phyloP scores from a whole-genome alignment of 2,329 filamentous ascomycete genomes.

The Phialemoniopsis sp. region DNA sequence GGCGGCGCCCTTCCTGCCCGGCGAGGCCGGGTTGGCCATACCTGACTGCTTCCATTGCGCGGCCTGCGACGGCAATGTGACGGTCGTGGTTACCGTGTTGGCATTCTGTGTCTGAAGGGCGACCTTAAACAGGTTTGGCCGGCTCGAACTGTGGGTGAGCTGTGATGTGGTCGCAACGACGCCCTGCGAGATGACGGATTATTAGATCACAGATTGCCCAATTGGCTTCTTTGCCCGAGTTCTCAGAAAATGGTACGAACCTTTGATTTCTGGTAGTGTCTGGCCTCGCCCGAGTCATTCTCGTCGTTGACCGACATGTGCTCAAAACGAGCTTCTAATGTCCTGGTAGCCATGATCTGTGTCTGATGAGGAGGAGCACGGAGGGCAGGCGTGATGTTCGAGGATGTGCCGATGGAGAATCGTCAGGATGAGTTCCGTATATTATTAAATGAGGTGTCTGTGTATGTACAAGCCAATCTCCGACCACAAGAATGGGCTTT shows the following conservation, averaged over 20 bases:
- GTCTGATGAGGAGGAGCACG: slow-evolving; percentile 4
- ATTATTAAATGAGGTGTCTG: too few species aligned
- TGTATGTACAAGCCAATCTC: too few species aligned
- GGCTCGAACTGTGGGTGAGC: slow-evolving; percentile 46
- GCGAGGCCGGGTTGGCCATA: slow-evolving; percentile 30
- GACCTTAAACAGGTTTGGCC: slow-evolving; percentile 82
- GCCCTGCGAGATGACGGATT: slow-evolving; percentile 5
- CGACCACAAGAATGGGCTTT: too few species aligned
- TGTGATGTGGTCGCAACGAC: slow-evolving; percentile 34
- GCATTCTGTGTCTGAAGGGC: slow-evolving; percentile 75
- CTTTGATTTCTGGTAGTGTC: slow-evolving; percentile 69
- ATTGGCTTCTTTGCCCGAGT: too few species aligned
- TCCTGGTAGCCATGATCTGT: slow-evolving; percentile 63
- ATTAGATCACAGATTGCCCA: too few species aligned
- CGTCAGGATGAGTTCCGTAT: too few species aligned
- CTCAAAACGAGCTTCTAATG: slow-evolving; percentile 84
- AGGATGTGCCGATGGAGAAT: not conserved
- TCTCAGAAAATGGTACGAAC: slow-evolving; percentile 47
- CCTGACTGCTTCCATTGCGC: slow-evolving; percentile 45
- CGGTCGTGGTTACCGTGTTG: slow-evolving; percentile 60
- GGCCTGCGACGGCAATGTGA: slow-evolving; percentile 64
- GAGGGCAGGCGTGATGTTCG: not conserved
- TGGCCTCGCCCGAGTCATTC: slow-evolving; percentile 60
- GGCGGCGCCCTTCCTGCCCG: slow-evolving; percentile 29
- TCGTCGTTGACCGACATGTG: slow-evolving; percentile 86